A percentile compares a stretch with the other conserved stretches of the same genome.
These are phyloP conservation scores for Boletales sp. DNA, from an alignment of 768 basidiomycete genomes.

Conservation along the genomic window DNA sequence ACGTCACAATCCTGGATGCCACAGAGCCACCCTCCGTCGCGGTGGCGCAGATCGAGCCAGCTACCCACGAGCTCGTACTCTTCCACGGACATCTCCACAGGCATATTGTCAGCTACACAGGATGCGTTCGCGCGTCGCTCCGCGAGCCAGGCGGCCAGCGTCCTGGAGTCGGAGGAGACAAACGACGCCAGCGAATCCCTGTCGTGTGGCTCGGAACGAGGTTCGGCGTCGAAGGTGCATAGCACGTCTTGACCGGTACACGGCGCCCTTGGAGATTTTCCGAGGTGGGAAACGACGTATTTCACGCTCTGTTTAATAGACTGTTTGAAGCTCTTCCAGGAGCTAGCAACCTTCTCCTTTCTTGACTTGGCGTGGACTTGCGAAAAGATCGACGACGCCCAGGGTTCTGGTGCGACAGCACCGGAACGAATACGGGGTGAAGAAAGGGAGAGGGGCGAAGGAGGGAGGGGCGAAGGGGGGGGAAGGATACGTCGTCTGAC, in stretches of 20 bases:
- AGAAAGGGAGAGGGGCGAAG: constrained; percentile 34
- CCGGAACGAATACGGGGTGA: constrained; percentile 35
- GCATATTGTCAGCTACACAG: constrained; percentile 24
- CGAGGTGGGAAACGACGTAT: constrained; percentile 17
- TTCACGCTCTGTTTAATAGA: constrained; percentile 25
- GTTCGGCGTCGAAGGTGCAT: constrained; percentile 5
- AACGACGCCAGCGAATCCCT: constrained; percentile 27
- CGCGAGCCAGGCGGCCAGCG: constrained; percentile 36
- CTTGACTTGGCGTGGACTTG: constrained; percentile 18
- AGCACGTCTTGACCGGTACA: constrained; percentile 9
- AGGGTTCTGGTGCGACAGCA: constrained; percentile 42
- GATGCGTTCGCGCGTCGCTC: constrained; percentile 32
- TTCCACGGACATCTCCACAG: constrained; percentile 38
- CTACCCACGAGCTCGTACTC: constrained; percentile 49
- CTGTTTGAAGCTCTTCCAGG: constrained; percentile 33
- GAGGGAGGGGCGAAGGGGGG: constrained; percentile 33
- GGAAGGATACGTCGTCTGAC: constrained; percentile 41
- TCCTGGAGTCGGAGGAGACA: constrained; percentile 32
- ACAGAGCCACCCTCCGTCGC: constrained; percentile 25
- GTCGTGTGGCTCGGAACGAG: constrained; percentile 6
- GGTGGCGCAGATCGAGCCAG: constrained; percentile 35
- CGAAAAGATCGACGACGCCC: constrained; percentile 23
- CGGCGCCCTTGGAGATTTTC: constrained; percentile 9
- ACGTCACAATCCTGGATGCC: constrained; percentile 26
- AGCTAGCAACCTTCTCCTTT: constrained; percentile 16